A percentile compares a stretch with the other conserved stretches of the same genome.
These are phyloP conservation scores for Dactylorhiza incarnata DNA, from an alignment of 106 monocot genomes.

Conservation along the genomic window DNA sequence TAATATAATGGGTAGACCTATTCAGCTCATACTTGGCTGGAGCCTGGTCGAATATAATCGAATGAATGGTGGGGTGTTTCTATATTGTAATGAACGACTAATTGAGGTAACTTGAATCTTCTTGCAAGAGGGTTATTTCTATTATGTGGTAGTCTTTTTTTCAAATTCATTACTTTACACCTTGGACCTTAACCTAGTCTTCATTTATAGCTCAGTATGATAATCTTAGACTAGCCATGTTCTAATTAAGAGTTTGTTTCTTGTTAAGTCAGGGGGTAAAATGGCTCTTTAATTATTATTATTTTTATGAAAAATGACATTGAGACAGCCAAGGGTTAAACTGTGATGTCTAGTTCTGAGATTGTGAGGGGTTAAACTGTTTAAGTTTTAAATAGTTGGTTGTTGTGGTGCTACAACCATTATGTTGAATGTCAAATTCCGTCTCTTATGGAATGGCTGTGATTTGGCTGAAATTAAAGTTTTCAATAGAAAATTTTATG, in stretches of 20 bases:
- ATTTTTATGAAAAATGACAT: not conserved
- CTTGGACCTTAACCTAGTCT: not conserved
- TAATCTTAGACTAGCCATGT: not conserved
- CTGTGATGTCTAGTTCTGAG: no score
- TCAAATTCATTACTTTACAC: not conserved
- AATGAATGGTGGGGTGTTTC: conserved; percentile 63
- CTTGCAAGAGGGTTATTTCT: no score
- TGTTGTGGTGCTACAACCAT: no score
- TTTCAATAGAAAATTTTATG: no score
- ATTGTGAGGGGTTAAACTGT: no score
- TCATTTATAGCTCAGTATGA: not conserved
- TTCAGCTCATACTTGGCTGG: conserved; percentile 48
- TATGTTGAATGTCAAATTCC: no score
- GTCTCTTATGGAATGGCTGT: no score
- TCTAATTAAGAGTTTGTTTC: not conserved
- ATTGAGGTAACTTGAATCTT: conserved; percentile 62
- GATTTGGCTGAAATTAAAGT: no score
- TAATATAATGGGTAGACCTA: conserved; percentile 36
- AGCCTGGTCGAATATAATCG: conserved; percentile 55
- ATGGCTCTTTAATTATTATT: not conserved
- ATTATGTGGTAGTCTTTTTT: not conserved
- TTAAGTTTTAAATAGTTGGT: not conserved
- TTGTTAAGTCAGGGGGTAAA: not conserved
- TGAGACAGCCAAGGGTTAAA: not conserved
- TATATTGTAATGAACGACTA: conserved; percentile 82